A percentile compares a stretch with the other conserved stretches of the same genome.
phyloP scores from a whole-genome alignment of 169 alveolate species.

The Plasmodium inui region DNA sequence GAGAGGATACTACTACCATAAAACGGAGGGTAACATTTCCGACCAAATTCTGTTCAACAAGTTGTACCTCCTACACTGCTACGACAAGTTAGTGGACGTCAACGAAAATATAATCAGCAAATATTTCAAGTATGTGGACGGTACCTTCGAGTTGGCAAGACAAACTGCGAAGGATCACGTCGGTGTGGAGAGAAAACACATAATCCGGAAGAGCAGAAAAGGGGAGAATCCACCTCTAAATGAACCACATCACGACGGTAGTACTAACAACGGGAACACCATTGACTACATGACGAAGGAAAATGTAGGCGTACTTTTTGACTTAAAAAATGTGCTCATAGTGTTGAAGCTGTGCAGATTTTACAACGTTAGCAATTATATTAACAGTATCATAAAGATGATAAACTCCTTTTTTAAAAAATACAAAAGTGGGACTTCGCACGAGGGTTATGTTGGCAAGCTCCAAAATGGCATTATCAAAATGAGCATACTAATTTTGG shows the following conservation, averaged over 20 bases:
- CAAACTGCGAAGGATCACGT: not conserved
- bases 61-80: slow-evolving; percentile 38
- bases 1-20: not conserved
- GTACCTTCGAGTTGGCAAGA: not conserved
- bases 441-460: slow-evolving; percentile 10
- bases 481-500: slow-evolving; percentile 54
- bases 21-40: not conserved
- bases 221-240: not conserved
- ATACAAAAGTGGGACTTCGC: slow-evolving; percentile 31
- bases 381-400: slow-evolving; percentile 28
- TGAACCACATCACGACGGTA: not conserved
- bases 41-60: not conserved
- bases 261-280: not conserved
- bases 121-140: slow-evolving; percentile 63
- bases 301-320: slow-evolving; percentile 35
- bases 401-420: slow-evolving; percentile 47
- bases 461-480: slow-evolving; percentile 39
- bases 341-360: slow-evolving; percentile 55
- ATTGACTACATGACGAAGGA: not conserved
- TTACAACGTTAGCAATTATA: slow-evolving; percentile 64
- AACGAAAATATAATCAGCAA: slow-evolving; percentile 74
- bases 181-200: not conserved
- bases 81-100: slow-evolving; percentile 55
- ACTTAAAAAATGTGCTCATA: slow-evolving; percentile 60
- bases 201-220: not conserved